Evolutionary conservation across 495 filamentous ascomycete species (phyloP).

Genomic region (Podospora fimiseda): DNA sequence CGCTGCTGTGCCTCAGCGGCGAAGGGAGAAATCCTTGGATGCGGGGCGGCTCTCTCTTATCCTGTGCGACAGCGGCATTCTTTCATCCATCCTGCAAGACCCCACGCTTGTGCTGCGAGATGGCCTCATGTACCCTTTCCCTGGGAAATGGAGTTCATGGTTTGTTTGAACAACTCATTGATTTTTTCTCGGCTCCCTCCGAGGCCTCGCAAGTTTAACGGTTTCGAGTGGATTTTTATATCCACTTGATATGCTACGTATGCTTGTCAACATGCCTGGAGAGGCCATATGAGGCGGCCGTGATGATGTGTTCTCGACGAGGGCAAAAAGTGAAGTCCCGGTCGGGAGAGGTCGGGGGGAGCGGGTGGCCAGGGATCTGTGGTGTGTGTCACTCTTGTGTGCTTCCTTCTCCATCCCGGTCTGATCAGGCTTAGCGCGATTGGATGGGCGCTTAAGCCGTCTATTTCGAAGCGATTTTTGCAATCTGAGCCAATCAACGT

Average conservation of each 20-base stretch:
- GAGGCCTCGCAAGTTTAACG: slow-evolving; percentile 2
- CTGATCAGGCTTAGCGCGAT: slow-evolving; percentile 20
- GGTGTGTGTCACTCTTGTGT: too few species aligned
- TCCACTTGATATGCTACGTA: not conserved
- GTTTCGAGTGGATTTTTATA: not conserved
- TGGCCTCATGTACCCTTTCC: not conserved
- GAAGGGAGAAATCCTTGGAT: not conserved
- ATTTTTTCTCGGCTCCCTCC: slow-evolving; percentile 2
- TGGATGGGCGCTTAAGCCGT: slow-evolving; percentile 28
- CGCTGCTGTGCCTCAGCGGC: not conserved
- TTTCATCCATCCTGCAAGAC: not conserved
- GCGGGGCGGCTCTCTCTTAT: not conserved
- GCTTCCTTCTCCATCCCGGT: slow-evolving; percentile 9
- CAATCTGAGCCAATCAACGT: slow-evolving; percentile 20
- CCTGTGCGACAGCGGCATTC: not conserved
- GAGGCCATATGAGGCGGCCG: not conserved
- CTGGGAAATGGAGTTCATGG: not conserved
- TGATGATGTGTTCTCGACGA: not conserved
- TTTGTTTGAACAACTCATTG: not conserved
- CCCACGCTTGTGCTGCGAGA: slow-evolving; percentile 7
- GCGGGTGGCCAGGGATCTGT: not conserved
- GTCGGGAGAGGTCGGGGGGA: not conserved
- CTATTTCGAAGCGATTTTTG: slow-evolving; percentile 18
- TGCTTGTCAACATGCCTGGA: not conserved
- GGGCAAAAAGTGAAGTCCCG: not conserved